Conservation (phyloP, 2,329 filamentous ascomycete genomes). For the Xylariaceae sp. region DNA sequence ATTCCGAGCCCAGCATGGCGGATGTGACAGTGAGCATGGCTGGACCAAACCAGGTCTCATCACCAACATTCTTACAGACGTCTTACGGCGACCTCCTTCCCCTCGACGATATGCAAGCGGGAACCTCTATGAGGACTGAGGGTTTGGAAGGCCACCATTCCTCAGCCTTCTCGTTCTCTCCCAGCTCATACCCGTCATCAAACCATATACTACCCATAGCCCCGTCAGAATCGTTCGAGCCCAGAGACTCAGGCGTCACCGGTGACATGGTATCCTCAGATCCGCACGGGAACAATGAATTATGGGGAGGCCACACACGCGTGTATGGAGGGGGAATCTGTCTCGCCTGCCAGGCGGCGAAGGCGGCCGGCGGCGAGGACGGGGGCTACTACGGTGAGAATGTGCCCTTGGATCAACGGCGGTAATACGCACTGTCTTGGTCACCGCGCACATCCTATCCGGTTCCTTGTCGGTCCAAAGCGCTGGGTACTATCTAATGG, state of each 20-base stretch:
- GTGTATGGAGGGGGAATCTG: constrained; percentile 56
- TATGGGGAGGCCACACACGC: constrained; percentile 53
- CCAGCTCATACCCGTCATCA: constrained; percentile 46
- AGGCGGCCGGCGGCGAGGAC: constrained; percentile 39
- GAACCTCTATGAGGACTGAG: constrained; percentile 14
- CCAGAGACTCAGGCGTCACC: constrained; percentile 38
- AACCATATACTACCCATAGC: constrained; percentile 44
- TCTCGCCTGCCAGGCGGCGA: constrained; percentile 47
- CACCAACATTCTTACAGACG: constrained; percentile 34
- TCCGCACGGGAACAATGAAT: constrained; percentile 41
- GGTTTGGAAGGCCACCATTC: constrained; percentile 18
- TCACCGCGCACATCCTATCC: too few relatives aligned
- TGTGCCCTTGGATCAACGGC: constrained; percentile 48
- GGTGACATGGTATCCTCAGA: constrained; percentile 46
- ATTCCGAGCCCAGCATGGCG: constrained; percentile 42
- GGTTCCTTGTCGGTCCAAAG: too few relatives aligned
- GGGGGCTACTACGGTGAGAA: constrained; percentile 50
- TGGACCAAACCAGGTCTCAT: constrained; percentile 21
- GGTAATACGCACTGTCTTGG: constrained; percentile 29
- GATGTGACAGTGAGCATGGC: constrained; percentile 19
- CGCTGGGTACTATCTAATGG: too few relatives aligned
- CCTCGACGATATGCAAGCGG: constrained; percentile 24
- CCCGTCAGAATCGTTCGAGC: constrained; percentile 33
- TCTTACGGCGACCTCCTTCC: constrained; percentile 41
- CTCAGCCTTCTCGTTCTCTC: constrained; percentile 38